Base-by-base conservation (phyloP, 352 stramenopile genomes). In the Elongisporangium undulatum region DNA sequence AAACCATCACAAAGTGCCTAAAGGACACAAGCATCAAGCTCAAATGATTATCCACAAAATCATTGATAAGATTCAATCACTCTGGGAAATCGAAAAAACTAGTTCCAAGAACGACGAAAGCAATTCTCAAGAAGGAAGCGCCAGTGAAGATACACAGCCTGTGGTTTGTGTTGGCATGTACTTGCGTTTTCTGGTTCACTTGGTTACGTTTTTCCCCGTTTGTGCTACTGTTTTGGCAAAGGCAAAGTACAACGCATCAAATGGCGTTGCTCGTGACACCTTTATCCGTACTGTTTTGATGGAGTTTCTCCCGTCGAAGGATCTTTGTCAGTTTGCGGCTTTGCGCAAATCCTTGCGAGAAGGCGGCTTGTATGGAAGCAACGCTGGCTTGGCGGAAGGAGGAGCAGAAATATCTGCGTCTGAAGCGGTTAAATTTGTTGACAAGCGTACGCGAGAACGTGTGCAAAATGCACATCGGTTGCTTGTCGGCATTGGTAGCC, bases 171-270 rank as follows among this genome's bases (percentile, higher is more conserved):
- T 90, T 10, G 83, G 82, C 4, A 77, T 79, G 41, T 94, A 90
- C 45, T 50, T 94, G 23, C 75, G 85, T 7, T 60, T 93, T 51
- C 57, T 95, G 19, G 82, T 88, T 21, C 81, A 94, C 60, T 58
- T 95, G 34, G 82, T 92, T 13, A 77, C 74, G 10, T 70, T 75
- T 13, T 94, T 93, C 29, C 85, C 84, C 16, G 68, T 75, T 5
- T 90, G 82, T 38, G 80, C 82, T 19, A 84, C 72, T 6, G 64
- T 85, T n/a, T 53, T 95, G n/a, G 74, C 75, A 8, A 89, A 90
- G 54, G 64, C 65, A 39, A 81, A 74, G 57, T 70, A 74, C 48
- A 64, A 70, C 55, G 22, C 45, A 29, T 56, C 53, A 52, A 52
- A 58, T 13, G 19, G 68, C 45, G 62, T 72, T 26, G 63, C 68